phyloP scores from a whole-genome alignment of 805 yeast species.

The Starmerella ratchasimensis region DNA sequence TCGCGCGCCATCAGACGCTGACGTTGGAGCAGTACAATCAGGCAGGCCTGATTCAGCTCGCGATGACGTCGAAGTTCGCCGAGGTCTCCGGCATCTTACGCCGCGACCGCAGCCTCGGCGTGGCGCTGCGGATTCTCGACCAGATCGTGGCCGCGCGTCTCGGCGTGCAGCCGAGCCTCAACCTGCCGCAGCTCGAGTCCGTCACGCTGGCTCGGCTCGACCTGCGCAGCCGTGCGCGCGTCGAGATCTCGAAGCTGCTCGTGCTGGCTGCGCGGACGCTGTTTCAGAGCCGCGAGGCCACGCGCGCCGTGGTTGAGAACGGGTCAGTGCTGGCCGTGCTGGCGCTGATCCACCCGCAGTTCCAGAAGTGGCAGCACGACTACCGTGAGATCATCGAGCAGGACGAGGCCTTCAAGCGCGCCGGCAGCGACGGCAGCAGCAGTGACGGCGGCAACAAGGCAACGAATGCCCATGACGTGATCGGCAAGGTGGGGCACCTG shows the following conservation, averaged over 20 bases:
- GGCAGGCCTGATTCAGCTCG: constrained; percentile 89
- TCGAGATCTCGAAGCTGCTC: constrained; percentile 65
- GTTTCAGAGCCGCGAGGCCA: constrained; percentile 38
- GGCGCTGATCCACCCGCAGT: constrained; percentile 58
- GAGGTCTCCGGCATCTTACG: constrained; percentile 77
- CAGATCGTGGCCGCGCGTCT: constrained; percentile 69
- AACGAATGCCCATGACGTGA: background rate
- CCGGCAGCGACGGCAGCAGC: no score
- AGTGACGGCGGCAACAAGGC: background rate
- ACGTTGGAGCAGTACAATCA: constrained; percentile 27
- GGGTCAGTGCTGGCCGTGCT: constrained; percentile 49
- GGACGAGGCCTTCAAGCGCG: constrained; percentile 21
- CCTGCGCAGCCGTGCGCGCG: constrained; percentile 50
- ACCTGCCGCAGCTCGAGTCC: constrained; percentile 28
- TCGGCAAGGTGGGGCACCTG: background rate
- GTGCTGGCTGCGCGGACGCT: constrained; percentile 73
- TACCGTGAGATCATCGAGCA: constrained; percentile 26
- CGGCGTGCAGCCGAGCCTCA: constrained; percentile 64
- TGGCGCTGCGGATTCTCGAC: constrained; percentile 78
- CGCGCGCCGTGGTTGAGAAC: constrained; percentile 24
- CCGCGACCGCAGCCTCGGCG: constrained; percentile 53
- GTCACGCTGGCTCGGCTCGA: background rate
- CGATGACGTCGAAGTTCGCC: constrained; percentile 72
- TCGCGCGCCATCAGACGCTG: background rate
- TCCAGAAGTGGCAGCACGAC: constrained; percentile 63